phyloP scores from a whole-genome alignment of 75 land plant species.

The Cryptomeria japonica region DNA sequence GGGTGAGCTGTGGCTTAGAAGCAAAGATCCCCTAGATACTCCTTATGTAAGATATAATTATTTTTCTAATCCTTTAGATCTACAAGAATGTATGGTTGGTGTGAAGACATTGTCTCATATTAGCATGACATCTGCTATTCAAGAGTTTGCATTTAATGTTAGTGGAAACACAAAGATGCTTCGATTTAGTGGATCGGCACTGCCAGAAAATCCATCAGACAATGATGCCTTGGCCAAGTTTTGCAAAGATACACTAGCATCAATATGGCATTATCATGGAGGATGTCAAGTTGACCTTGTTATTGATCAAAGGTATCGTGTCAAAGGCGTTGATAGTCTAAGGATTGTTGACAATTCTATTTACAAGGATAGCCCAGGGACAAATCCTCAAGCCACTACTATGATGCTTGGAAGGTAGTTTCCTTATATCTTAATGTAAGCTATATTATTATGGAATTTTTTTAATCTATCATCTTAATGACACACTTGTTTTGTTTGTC shows the following conservation, averaged over 20 bases:
- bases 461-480: too few species aligned
- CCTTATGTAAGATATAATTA: background rate
- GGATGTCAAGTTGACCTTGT: constrained; percentile 47
- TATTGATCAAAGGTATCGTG: constrained; percentile 37
- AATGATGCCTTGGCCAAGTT: constrained; percentile 17
- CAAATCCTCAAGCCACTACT: too few species aligned
- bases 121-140: constrained; percentile 23
- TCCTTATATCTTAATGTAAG: background rate
- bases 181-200: constrained; percentile 7
- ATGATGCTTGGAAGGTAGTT: too few species aligned
- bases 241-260: constrained; percentile 35
- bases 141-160: too few species aligned
- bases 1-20: too few species aligned
- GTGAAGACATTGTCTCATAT: constrained; percentile 30
- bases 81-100: constrained; percentile 59
- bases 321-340: constrained; percentile 20
- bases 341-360: too few species aligned
- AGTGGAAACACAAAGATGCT: too few species aligned
- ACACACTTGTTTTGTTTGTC: background rate
- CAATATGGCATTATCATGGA: constrained; percentile 75
- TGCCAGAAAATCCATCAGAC: constrained; percentile 24
- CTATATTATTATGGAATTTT: too few species aligned
- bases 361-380: background rate
- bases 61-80: constrained; percentile 43
- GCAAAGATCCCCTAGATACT: background rate